Conservation (phyloP, 2,329 filamentous ascomycete genomes). For the Phyllosticta ampelicida region DNA sequence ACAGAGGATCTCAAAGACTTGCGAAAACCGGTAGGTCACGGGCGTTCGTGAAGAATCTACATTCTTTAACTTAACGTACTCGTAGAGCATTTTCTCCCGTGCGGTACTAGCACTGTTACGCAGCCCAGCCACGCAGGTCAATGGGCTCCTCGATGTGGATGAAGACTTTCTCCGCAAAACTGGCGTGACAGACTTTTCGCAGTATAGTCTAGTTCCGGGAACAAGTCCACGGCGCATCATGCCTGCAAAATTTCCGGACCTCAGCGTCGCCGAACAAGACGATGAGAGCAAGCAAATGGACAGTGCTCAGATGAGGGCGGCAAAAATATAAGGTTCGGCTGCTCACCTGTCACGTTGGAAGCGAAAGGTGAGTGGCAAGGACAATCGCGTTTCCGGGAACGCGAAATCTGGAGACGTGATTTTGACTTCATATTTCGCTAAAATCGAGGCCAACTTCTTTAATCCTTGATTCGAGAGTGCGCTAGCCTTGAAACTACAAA, state of each 20-base stretch:
- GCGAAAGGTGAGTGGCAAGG: not conserved
- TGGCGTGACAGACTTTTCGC: slow-evolving; percentile 58
- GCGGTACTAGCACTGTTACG: slow-evolving; percentile 63
- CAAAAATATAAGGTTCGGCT: slow-evolving; percentile 11
- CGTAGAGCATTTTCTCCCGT: slow-evolving; percentile 61
- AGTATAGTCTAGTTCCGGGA: slow-evolving; percentile 60
- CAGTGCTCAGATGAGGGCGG: slow-evolving; percentile 37
- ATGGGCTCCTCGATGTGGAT: slow-evolving; percentile 62
- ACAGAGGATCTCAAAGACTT: slow-evolving; percentile 44
- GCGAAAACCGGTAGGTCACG: slow-evolving; percentile 43
- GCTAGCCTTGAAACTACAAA: not conserved
- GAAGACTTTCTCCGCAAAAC: slow-evolving; percentile 67
- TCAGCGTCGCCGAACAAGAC: slow-evolving; percentile 66
- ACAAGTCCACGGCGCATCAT: slow-evolving; percentile 62
- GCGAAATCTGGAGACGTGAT: not conserved
- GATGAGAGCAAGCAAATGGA: slow-evolving; percentile 67
- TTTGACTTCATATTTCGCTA: not conserved
- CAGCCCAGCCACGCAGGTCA: slow-evolving; percentile 50
- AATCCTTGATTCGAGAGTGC: not conserved
- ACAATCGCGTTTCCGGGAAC: not conserved
- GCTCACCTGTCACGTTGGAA: not conserved
- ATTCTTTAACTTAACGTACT: not conserved
- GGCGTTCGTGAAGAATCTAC: not conserved
- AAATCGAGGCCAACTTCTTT: not conserved
- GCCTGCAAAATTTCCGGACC: slow-evolving; percentile 56